A percentile compares a stretch with the other conserved stretches of the same genome.
phyloP scores from a whole-genome alignment of 768 basidiomycete genomes.

The Crepidotus variabilis region DNA sequence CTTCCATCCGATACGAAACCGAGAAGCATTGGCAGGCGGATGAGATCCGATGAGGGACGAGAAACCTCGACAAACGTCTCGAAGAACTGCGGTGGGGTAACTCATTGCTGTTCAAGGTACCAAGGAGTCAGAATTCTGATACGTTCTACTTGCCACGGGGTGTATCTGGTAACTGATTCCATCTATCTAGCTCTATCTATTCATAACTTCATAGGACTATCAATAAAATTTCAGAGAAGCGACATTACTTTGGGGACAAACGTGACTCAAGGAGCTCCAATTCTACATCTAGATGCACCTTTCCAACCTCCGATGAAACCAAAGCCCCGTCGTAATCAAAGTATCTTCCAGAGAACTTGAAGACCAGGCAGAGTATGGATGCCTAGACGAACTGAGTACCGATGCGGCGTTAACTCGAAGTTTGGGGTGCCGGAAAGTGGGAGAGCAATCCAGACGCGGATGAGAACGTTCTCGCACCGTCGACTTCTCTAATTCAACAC shows the following conservation, averaged over 20 bases:
- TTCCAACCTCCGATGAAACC: no score
- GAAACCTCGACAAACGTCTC: background rate
- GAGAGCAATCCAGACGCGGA: no score
- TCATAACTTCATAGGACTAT: background rate
- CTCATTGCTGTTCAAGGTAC: background rate
- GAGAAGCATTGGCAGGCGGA: background rate
- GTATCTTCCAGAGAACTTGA: no score
- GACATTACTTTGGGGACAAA: background rate
- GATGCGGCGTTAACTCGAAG: no score
- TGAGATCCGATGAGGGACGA: background rate
- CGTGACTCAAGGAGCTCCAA: background rate
- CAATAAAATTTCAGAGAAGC: background rate
- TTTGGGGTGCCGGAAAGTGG: no score
- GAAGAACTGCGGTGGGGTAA: background rate
- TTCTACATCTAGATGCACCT: no score
- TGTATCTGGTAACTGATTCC: background rate
- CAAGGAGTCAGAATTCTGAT: background rate
- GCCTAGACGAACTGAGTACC: no score
- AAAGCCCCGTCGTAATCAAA: no score
- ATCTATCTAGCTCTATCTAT: background rate
- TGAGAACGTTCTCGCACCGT: no score
- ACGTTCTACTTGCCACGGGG: background rate
- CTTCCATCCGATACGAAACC: background rate
- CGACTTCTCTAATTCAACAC: no score
- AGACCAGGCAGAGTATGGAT: no score